Base-by-base conservation (phyloP, 371 early-diverging fungal species). In the Vittaforma corneae region DNA sequence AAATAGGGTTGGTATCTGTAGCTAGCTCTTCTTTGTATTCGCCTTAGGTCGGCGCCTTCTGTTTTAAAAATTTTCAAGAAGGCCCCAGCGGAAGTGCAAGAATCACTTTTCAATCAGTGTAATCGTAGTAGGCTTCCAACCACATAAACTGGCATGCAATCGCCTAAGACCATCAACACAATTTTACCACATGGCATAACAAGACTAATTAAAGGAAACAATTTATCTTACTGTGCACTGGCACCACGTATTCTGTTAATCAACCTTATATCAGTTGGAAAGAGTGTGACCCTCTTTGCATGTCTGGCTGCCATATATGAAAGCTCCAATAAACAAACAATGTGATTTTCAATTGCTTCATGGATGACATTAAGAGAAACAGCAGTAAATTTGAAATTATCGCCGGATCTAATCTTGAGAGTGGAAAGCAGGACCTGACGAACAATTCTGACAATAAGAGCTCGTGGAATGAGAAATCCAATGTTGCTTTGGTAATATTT, bases 241-340 rank as follows among this genome's bases (percentile, higher is more conserved):
- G 20, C 20, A n/a, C 33, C 46, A 37, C 38, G 61, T n/a, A 71
- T 37, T 40, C 33, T 58, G 32, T 4, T 51, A 1, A 50, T 59
- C 18, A 71, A 42, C 16, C 38, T 32, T 1, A 71, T 46, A 44
- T 71, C 71, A 48, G 54, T 32, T 9, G 67, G 32, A 37, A 22
- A 61, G 9, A 71, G 28, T 34, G 71, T 71, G 20, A 67, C 71
- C 24, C 71, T 42, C 45, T 71, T 71, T 5, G 71, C 71, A 56
- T 71, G 71, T 50, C 28, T 61, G 14, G 71, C 40, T 33, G 40
- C 35, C 16, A 48, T 18, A 33, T 67, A 45, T 11, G 71, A n/a
- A 28, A 6, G n/a, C 35, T 71, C 71, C 20, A 67, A 55, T 37
- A 66, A 16, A 26, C 35, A 22, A 18, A 71, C 68, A 37, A 71